A percentile compares a stretch with the other conserved stretches of the same genome.
Evolutionary conservation across 352 stramenopile species (phyloP).

Genomic region (Phytophthora melonis): DNA sequence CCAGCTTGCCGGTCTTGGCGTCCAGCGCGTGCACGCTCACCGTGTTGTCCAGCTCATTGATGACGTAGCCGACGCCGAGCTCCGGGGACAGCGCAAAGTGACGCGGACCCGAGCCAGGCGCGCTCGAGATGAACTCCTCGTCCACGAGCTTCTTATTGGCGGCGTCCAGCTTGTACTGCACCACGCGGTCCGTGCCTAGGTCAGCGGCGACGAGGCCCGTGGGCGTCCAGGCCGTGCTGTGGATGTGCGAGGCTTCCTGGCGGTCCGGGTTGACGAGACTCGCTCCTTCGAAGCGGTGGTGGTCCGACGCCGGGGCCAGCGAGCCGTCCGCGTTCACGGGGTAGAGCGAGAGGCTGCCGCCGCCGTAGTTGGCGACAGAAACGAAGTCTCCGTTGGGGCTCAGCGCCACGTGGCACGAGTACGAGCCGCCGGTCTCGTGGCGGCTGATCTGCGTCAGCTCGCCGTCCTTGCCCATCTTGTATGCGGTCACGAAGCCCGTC

Average conservation of each 20-base stretch:
- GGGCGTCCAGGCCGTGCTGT: constrained; percentile 77
- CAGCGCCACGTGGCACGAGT: constrained; percentile 72
- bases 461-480: constrained; percentile 53
- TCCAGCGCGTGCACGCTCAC: constrained; percentile 73
- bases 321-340: constrained; percentile 68
- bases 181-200: constrained; percentile 74
- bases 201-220: constrained; percentile 62
- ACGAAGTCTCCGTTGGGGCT: constrained; percentile 60
- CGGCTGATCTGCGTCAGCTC: constrained; percentile 54
- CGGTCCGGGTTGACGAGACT: constrained; percentile 63
- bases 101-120: constrained; percentile 66
- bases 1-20: constrained; percentile 50
- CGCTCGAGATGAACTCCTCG: constrained; percentile 51
- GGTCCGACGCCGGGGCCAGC: constrained; percentile 48
- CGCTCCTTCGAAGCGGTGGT: constrained; percentile 53
- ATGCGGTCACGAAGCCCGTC: constrained; percentile 71
- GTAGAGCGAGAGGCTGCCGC: constrained; percentile 68
- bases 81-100: constrained; percentile 78
- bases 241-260: constrained; percentile 79
- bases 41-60: constrained; percentile 73
- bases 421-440: constrained; percentile 64
- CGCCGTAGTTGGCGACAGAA: constrained; percentile 79
- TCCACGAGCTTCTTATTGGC: constrained; percentile 50
- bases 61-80: constrained; percentile 67
- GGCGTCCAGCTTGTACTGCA: constrained; percentile 65